Base-by-base conservation (phyloP, 805 yeast species). In the Myxozyma neotropica region DNA sequence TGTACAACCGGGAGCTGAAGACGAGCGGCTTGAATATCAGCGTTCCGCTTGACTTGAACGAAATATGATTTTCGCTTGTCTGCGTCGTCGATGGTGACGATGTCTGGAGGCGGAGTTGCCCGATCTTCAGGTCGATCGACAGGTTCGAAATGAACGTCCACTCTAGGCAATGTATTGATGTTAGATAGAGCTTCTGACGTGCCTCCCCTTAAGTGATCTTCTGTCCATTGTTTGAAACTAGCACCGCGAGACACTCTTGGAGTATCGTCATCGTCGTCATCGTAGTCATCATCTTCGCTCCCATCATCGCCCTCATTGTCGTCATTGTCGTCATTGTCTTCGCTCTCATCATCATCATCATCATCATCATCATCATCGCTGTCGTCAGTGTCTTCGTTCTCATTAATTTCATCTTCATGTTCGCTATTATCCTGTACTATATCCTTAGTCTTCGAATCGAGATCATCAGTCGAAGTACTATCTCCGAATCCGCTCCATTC, bases 221-320 rank as follows among this genome's bases (percentile, higher is more conserved):
- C 88, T 0, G 97, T 97, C 98, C 99, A 94, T 19, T 82, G 81
- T 73, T 88, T 89, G 78, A 94, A 94, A 17, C 84, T 81, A 38
- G 79, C 77, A 0, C 89, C 93, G 46, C 74, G 75, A 31, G 78
- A 71, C 42, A 74, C 40, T 5, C 78, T 38, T 76, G 74, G 42
- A 80, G 80, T 67, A 2, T 45, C 61, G 15, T 77, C 81, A 33
- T 70, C 73, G 23, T 39, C 66, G 7, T 39, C 59, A 3, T 36
- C 56, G 1, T 59, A 66, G 3, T 44, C 49, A 1, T 58, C 64
- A 0, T 61, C 62, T 5, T 58, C 69, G 0, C 57, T 60, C 0
- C 51, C 59, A 19, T 55, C 68, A 45, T 31, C 55, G 6, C 55
- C 58, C 1, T 50, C 53, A 27, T 42, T 51, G 17, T 56, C 64